phyloP scores from a whole-genome alignment of 75 land plant genomes.

The Cunninghamia lanceolata region DNA sequence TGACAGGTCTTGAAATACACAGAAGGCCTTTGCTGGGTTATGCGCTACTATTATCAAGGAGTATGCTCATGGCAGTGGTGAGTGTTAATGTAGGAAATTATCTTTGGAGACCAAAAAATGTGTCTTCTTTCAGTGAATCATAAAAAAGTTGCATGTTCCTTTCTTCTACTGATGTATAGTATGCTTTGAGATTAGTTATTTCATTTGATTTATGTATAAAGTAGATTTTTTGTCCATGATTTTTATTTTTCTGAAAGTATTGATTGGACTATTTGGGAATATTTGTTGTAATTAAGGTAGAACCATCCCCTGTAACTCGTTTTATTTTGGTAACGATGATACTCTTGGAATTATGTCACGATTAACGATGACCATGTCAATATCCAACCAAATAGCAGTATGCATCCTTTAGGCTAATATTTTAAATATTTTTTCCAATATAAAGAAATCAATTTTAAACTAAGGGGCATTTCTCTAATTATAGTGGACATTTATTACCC shows the following conservation, averaged over 20 bases:
- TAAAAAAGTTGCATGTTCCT: neutral
- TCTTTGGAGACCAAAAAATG: neutral
- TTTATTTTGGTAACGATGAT: neutral
- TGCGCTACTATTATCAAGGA: slow-evolving; percentile 85
- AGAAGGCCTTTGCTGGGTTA: slow-evolving; percentile 95
- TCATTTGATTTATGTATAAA: neutral
- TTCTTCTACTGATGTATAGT: neutral
- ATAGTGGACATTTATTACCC: neutral
- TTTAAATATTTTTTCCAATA: neutral
- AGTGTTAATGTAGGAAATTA: slow-evolving; percentile 17
- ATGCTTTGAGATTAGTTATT: neutral
- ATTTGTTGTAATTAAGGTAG: neutral
- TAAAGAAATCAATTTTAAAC: neutral
- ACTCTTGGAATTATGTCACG: neutral
- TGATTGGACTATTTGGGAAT: neutral
- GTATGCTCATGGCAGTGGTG: slow-evolving; percentile 97
- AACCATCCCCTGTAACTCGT: neutral
- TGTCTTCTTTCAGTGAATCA: neutral
- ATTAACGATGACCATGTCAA: neutral
- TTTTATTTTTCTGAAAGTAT: neutral
- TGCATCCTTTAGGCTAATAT: neutral
- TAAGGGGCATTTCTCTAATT: neutral
- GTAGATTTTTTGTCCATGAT: neutral
- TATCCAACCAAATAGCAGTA: neutral
- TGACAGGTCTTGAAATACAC: slow-evolving; percentile 85